Base-by-base conservation (phyloP, 2,329 filamentous ascomycete genomes). In the Diaporthe citri region DNA sequence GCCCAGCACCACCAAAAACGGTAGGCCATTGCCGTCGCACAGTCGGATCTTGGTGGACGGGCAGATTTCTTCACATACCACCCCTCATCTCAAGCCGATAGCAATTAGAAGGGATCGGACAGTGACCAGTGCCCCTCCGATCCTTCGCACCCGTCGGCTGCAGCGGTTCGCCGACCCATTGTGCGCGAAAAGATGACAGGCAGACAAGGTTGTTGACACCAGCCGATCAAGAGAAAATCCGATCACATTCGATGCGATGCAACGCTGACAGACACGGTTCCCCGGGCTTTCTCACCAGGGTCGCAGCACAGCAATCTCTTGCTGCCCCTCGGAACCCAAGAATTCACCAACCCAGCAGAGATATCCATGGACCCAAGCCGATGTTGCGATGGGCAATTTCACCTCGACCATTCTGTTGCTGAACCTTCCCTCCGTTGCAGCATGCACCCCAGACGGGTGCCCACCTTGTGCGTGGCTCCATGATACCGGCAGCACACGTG, bases 331-430 rank as follows among this genome's bases (percentile, higher is more conserved):
- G 22, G 46, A 25, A 52, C 64, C 64, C 64, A 67, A 67, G 46
- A 52, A 67, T 20, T 52, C 31, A 67, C 39, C 43, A 67, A 39
- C 28, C 31, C 22, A 31, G 36, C 12, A 39, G 36, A 39, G 62
- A 67, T 52, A 25, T 28, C 43, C 43, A 52, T 56, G 25, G 51
- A 25, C 20, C n/a, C 20, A 17, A 41, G 10, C 52, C 39, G 22
- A 70, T 56, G 60, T 73, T 73, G 72, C 72, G 60, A 39, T 51
- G 41, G 28, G 51, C 60, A 73, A 67, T 67, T 59, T 56, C 28
- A 56, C 51, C 41, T 60, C 43, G 73, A 56, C 56, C 64, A 41
- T 39, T 28, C 41, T 57, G 46, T 57, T 31, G 22, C 34, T 39
- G 13, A 73, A 36, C 55, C 17, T 62, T 52, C 43, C 60, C 31